Evolutionary conservation across 139 green algal species (phyloP).

Genomic region (Chlamydomonas incerta): DNA sequence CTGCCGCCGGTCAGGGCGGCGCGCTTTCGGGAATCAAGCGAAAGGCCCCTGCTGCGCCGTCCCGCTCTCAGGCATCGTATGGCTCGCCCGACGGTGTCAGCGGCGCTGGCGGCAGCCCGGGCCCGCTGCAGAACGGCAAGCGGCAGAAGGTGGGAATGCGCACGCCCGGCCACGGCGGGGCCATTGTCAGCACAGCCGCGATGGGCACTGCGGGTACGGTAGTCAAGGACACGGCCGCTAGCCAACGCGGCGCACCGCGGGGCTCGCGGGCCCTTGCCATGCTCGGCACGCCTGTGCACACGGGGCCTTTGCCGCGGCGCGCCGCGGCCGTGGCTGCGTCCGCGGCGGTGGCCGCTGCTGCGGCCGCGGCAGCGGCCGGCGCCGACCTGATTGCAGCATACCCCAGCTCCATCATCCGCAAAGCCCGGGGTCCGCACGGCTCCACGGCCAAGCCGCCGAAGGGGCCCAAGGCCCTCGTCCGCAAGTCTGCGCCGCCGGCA

Average conservation of each 20-base stretch:
- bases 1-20: too few species aligned
- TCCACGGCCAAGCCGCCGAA: background rate
- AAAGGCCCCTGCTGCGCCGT: background rate
- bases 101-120: too few species aligned
- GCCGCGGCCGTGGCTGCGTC: too few species aligned
- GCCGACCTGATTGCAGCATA: background rate
- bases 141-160: background rate
- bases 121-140: conserved; percentile 8
- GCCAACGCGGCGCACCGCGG: too few species aligned
- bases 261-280: too few species aligned
- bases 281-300: too few species aligned
- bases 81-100: background rate
- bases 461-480: background rate
- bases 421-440: too few species aligned
- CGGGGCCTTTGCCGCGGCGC: too few species aligned
- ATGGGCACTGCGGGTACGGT: too few species aligned
- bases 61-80: background rate
- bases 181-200: background rate
- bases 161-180: background rate
- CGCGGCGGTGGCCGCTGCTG: background rate
- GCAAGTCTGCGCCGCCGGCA: background rate
- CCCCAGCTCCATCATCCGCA: background rate
- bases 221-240: background rate
- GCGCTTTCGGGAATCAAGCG: background rate
- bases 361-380: background rate